Conservation (phyloP, 2,329 filamentous ascomycete species). For the Cladosporium sp. region DNA sequence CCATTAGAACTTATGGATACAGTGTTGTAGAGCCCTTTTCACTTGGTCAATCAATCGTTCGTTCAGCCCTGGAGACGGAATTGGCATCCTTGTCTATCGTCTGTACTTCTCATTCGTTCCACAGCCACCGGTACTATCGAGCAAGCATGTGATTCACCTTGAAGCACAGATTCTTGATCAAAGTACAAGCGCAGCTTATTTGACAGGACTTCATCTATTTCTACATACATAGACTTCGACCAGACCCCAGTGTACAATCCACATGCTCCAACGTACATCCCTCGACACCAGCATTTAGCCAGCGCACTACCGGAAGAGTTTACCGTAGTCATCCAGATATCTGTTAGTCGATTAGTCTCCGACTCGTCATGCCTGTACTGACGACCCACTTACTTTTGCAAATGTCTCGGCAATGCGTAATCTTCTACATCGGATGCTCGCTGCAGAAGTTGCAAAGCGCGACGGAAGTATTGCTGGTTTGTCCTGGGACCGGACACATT, state of each 20-base stretch:
- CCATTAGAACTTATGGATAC: no score
- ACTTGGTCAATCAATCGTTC: neutral
- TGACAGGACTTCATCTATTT: neutral
- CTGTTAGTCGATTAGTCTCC: slow-evolving; percentile 31
- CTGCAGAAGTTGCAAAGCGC: slow-evolving; percentile 51
- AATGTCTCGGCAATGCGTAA: slow-evolving; percentile 48
- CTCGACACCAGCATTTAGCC: neutral
- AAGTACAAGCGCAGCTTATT: neutral
- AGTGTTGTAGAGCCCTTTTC: neutral
- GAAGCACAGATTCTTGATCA: neutral
- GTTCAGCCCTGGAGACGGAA: no score
- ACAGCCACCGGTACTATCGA: no score
- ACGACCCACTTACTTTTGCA: slow-evolving; percentile 47
- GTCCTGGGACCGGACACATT: slow-evolving; percentile 51
- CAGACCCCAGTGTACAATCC: neutral
- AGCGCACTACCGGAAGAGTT: neutral
- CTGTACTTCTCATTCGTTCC: no score
- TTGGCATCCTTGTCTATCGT: no score
- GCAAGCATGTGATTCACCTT: neutral
- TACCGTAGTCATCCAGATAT: slow-evolving; percentile 50
- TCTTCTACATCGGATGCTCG: slow-evolving; percentile 45
- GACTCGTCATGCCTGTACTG: neutral
- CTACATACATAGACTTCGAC: neutral
- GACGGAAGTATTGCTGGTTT: slow-evolving; percentile 49
- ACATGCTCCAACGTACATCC: neutral